phyloP scores from a whole-genome alignment of 1,284 basidiomycete genomes.

The Leccinum olivaceoglutinosum region DNA sequence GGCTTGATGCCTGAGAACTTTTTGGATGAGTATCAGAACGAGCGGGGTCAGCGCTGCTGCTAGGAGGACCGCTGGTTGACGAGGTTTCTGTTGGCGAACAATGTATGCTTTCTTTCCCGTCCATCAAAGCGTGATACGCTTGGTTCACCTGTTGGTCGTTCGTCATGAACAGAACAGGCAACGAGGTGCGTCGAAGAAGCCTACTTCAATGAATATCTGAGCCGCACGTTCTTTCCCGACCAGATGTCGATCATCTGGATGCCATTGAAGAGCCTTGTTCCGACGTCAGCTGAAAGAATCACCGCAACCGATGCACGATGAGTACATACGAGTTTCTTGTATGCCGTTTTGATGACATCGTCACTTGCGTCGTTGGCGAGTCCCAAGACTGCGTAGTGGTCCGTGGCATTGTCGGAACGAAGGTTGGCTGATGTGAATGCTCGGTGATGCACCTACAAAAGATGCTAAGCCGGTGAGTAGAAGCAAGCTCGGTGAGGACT shows the following conservation, averaged over 20 bases:
- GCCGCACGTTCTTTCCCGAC: conserved; percentile 31
- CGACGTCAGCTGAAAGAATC: conserved; percentile 6
- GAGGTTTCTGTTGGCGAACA: conserved; percentile 24
- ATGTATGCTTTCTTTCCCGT: conserved; percentile 65
- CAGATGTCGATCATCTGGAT: conserved; percentile 51
- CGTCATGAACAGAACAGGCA: conserved; percentile 20
- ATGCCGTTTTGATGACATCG: conserved; percentile 29
- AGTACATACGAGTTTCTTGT: conserved; percentile 30
- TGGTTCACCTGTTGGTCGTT: conserved; percentile 22
- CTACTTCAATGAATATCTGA: conserved; percentile 30
- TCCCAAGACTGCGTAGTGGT: conserved; percentile 26
- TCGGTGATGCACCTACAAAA: background rate
- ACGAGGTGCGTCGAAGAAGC: background rate
- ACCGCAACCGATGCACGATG: background rate
- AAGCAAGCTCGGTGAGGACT: conserved; percentile 6
- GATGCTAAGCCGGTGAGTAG: conserved; percentile 9
- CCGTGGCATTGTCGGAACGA: conserved; percentile 26
- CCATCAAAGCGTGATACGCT: conserved; percentile 57
- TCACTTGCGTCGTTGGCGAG: conserved; percentile 28
- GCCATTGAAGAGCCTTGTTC: conserved; percentile 31
- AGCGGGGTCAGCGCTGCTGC: conserved; percentile 17
- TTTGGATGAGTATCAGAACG: conserved; percentile 21
- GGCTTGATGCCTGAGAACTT: conserved; percentile 24
- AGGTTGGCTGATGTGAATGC: conserved; percentile 8
- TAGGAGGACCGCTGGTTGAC: conserved; percentile 18